These are phyloP conservation scores for Alternaria tenuissima DNA, from an alignment of 2,329 filamentous ascomycete species.

Conservation along the genomic window DNA sequence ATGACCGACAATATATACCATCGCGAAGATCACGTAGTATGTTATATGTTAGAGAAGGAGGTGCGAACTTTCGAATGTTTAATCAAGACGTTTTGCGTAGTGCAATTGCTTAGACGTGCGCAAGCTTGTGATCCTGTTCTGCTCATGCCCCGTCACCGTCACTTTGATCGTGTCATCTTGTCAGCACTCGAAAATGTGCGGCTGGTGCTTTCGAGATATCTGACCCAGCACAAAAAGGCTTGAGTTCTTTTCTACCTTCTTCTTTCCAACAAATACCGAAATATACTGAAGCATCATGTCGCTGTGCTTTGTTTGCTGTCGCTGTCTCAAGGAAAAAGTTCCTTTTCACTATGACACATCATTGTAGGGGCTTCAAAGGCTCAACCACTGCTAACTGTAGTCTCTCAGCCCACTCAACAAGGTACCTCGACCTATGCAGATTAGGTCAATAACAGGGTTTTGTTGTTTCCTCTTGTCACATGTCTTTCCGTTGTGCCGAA, in stretches of 20 bases:
- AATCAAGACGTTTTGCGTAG: conserved; percentile 5
- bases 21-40: conserved; percentile 8
- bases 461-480: neutral
- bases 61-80: conserved; percentile 1
- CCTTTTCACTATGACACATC: neutral
- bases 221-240: neutral
- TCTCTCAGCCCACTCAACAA: neutral
- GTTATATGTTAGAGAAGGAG: conserved; percentile 3
- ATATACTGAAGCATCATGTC: neutral
- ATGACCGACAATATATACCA: conserved; percentile 9
- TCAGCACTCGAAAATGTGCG: neutral
- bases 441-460: neutral
- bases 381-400: neutral
- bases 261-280: neutral
- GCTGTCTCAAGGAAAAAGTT: neutral
- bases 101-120: neutral
- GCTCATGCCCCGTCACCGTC: neutral
- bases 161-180: neutral
- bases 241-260: neutral
- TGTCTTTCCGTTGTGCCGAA: neutral
- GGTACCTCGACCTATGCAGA: neutral
- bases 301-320: neutral
- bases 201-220: neutral
- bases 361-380: neutral
- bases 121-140: neutral